phyloP scores from a whole-genome alignment of 1,139 yeast species.

The Lodderomyces elongisporus region DNA sequence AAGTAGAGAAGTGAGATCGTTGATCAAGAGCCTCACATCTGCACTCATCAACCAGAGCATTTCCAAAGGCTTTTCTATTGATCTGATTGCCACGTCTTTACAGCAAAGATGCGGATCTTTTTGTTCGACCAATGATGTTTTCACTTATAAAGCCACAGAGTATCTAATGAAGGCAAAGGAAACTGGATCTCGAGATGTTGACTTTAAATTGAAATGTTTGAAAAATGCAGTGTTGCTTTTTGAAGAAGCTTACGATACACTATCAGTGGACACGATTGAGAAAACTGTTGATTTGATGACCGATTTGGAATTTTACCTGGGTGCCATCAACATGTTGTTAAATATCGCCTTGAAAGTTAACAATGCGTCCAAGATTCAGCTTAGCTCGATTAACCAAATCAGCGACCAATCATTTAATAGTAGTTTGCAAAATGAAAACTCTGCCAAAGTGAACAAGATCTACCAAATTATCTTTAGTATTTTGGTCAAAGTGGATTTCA shows the following conservation, averaged over 20 bases:
- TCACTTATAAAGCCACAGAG: constrained; percentile 91
- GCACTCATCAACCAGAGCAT: constrained; percentile 86
- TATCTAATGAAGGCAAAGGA: constrained; percentile 83
- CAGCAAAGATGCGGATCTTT: constrained; percentile 94
- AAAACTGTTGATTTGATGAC: constrained; percentile 78
- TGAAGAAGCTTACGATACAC: constrained; percentile 73
- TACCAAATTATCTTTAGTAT: constrained; percentile 73
- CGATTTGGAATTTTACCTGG: constrained; percentile 72
- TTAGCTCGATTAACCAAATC: constrained; percentile 5
- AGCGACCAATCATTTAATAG: too few species aligned
- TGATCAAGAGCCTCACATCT: constrained; percentile 81
- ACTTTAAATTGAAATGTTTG: constrained; percentile 64
- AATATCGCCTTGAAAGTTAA: constrained; percentile 72
- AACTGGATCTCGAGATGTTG: constrained; percentile 64
- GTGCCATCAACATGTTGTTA: constrained; percentile 80
- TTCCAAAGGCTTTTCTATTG: constrained; percentile 89
- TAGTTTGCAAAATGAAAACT: constrained; percentile 7
- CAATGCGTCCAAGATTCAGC: constrained; percentile 15
- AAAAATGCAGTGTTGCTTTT: constrained; percentile 71
- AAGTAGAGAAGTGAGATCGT: constrained; percentile 51
- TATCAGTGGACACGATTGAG: constrained; percentile 73
- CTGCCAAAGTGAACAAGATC: constrained; percentile 44
- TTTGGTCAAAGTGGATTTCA: constrained; percentile 64
- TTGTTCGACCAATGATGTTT: constrained; percentile 90
- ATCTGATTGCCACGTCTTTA: constrained; percentile 77